Evolutionary conservation across 2,329 filamentous ascomycete species (phyloP).

Genomic region (Clarireedia homoeocarpa): DNA sequence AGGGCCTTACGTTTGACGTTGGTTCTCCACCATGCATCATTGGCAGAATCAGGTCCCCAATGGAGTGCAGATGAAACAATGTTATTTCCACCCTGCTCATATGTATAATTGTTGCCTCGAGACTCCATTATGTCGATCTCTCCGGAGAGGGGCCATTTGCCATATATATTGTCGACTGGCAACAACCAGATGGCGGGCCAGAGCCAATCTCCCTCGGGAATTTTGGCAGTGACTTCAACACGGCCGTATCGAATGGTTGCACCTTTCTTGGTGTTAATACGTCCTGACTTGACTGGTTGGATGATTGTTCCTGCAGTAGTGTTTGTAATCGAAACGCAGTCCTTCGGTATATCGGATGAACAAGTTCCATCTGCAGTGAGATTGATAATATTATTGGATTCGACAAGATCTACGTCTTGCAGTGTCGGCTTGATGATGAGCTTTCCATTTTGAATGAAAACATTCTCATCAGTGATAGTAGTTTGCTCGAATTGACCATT

Average conservation of each 20-base stretch:
- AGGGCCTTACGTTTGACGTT: slow-evolving; percentile 69
- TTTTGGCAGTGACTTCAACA: slow-evolving; percentile 69
- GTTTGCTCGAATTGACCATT: slow-evolving; percentile 79
- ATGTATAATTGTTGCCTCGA: slow-evolving; percentile 75
- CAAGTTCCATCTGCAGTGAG: slow-evolving; percentile 59
- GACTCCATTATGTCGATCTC: slow-evolving; percentile 80
- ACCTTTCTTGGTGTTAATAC: slow-evolving; percentile 66
- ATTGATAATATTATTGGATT: slow-evolving; percentile 59
- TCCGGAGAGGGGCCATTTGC: slow-evolving; percentile 69
- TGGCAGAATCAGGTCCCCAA: slow-evolving; percentile 65
- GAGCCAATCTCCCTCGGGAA: slow-evolving; percentile 75
- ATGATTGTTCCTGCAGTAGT: slow-evolving; percentile 69
- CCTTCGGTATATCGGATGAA: slow-evolving; percentile 48
- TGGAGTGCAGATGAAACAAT: slow-evolving; percentile 72
- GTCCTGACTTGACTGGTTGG: slow-evolving; percentile 69
- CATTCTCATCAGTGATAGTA: slow-evolving; percentile 63
- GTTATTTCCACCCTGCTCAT: slow-evolving; percentile 71
- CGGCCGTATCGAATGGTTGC: slow-evolving; percentile 72
- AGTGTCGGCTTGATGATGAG: slow-evolving; percentile 73
- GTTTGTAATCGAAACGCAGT: slow-evolving; percentile 68
- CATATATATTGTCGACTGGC: slow-evolving; percentile 64
- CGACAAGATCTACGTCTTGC: slow-evolving; percentile 59
- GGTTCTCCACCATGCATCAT: slow-evolving; percentile 78
- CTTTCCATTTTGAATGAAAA: slow-evolving; percentile 60
- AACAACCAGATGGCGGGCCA: slow-evolving; percentile 94